Evolutionary conservation across 2,329 filamentous ascomycete genomes (phyloP).

Genomic region (Colletotrichum chrysophilum): DNA sequence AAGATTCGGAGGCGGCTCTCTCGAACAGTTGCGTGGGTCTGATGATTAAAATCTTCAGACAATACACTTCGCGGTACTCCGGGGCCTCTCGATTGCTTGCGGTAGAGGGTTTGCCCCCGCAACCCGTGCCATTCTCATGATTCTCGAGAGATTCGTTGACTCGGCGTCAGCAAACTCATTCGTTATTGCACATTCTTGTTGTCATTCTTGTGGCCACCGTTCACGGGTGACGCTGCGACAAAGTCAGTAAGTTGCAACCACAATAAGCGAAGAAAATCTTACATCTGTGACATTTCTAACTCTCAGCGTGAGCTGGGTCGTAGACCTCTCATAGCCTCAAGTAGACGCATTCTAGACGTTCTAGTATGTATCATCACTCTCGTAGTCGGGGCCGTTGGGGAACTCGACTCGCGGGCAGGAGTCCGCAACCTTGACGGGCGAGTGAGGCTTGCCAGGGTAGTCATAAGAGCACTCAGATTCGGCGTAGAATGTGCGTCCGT

Average conservation of each 20-base stretch:
- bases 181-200: neutral
- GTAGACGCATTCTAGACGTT: neutral
- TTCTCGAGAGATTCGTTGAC: neutral
- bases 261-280: neutral
- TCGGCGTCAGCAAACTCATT: neutral
- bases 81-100: neutral
- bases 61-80: neutral
- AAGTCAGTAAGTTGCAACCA: neutral
- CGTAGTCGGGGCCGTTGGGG: neutral
- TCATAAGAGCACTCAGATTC: slow-evolving; percentile 19
- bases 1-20: neutral
- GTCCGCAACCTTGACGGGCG: neutral
- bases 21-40: neutral
- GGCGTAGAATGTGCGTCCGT: neutral
- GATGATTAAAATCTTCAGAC: neutral
- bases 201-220: neutral
- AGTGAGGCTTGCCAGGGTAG: slow-evolving; percentile 4
- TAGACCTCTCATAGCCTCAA: neutral
- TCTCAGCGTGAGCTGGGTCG: neutral
- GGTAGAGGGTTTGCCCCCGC: neutral
- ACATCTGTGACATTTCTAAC: neutral
- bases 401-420: neutral
- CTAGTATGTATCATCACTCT: neutral
- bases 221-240: neutral
- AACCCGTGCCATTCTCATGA: neutral